These are phyloP conservation scores for Coemansia sp. DNA, from an alignment of 192 early-diverging fungal species.

Conservation along the genomic window DNA sequence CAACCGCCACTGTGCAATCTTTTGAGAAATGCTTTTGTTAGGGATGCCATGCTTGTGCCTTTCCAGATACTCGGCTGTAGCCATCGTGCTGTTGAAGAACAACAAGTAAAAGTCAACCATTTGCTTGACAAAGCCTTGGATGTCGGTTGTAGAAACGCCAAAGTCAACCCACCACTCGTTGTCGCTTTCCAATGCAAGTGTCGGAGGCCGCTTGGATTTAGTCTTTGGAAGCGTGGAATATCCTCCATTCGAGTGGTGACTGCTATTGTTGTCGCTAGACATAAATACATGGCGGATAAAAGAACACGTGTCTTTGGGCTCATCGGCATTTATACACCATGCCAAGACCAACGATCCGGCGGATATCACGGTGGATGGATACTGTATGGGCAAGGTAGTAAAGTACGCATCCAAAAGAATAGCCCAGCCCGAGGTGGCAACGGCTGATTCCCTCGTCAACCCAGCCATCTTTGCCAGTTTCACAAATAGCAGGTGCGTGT, in stretches of 20 bases:
- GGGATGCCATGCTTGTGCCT: constrained; percentile 39
- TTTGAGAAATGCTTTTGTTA: constrained; percentile 40
- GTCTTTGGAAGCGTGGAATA: not conserved
- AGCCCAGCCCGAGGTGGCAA: constrained; percentile 39
- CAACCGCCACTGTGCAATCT: constrained; percentile 50
- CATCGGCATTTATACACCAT: constrained; percentile 36
- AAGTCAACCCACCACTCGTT: constrained; percentile 41
- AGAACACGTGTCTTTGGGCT: constrained; percentile 13
- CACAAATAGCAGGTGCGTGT: constrained; percentile 69
- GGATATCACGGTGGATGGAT: constrained; percentile 41
- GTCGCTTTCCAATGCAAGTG: constrained; percentile 18
- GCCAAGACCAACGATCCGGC: constrained; percentile 49
- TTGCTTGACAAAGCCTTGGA: constrained; percentile 53
- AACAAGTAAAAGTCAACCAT: constrained; percentile 53
- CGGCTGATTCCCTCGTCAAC: constrained; percentile 18
- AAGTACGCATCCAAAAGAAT: constrained; percentile 50
- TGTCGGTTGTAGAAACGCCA: constrained; percentile 37
- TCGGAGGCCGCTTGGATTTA: constrained; percentile 9
- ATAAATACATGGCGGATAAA: constrained; percentile 10
- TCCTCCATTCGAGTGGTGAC: constrained; percentile 6
- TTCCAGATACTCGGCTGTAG: constrained; percentile 37
- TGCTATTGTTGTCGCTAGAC: not conserved
- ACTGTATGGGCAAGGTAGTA: constrained; percentile 54
- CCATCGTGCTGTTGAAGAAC: constrained; percentile 40
- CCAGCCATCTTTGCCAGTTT: constrained; percentile 71